Evolutionary conservation across 768 basidiomycete species (phyloP), one percentile per base, ranked within the genome.

Genomic region (Chalciporus piperatus): DNA sequence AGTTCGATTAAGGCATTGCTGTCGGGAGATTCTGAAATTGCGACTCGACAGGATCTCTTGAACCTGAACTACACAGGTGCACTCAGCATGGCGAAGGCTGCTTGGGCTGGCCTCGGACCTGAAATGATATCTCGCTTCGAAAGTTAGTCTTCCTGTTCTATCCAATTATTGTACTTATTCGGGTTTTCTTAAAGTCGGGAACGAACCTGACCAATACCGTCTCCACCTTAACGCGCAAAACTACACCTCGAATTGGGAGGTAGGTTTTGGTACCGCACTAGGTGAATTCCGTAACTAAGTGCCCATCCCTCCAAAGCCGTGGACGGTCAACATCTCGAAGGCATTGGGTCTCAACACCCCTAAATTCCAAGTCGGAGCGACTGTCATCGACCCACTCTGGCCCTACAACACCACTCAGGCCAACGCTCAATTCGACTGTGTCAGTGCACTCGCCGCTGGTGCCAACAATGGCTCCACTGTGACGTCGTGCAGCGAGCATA

Each of bases 131-230:
- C 69, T 20, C 68, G 70, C 2, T 71, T 80, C 35, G 78, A 81
- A 67, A 79, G 78, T 77, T n/a, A 48, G 54, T 38, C 6, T 33
- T 32, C 2, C 22, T 22, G 40, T 4, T 23, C 16, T 42, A n/a
- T 37, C 16, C n/a, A 17, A 14, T 42, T 5, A 1, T 9, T n/a
- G 4, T 25, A 32, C 48, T 55, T 37, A 58, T 32, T n/a, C 7
- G 32, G 4, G 19, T 28, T 10, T 46, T 16, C 47, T n/a, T 27
- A 19, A 40, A 64, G 77, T 81, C 52, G 80, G 80, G 19, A 81
- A 81, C 45, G 80, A 81, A 62, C 79, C 79, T 2, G 79, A 81
- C 58, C 77, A 80, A 33, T 81, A 79, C 39, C 13, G 23, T 52
- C 68, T 69, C 35, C 30, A 55, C 10, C 75, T 74, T 54, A 73